These are phyloP conservation scores for Fallopia convolvulus DNA, from an alignment of 148 eudicot species.

Conservation along the genomic window DNA sequence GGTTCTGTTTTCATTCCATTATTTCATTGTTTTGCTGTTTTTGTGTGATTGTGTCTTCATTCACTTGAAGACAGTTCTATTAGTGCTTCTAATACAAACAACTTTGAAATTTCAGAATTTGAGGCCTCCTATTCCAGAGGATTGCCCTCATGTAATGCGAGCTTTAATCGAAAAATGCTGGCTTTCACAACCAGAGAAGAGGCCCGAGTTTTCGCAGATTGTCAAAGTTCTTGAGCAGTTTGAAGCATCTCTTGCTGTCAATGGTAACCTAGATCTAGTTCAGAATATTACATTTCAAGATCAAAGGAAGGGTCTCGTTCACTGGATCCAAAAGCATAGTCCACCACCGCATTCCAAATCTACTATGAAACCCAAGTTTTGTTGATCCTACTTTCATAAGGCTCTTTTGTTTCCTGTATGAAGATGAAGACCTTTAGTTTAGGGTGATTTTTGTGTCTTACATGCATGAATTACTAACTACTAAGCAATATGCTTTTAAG, in stretches of 20 bases:
- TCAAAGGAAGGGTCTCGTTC: slow-evolving; percentile 58
- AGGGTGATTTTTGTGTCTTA: neutral
- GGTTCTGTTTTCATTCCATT: neutral
- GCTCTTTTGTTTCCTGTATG: no score
- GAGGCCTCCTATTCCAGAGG: slow-evolving; percentile 60
- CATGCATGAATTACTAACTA: neutral
- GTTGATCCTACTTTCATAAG: slow-evolving; percentile 19
- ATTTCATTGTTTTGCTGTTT: no score
- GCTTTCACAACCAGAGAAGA: slow-evolving; percentile 69
- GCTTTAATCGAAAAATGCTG: slow-evolving; percentile 85
- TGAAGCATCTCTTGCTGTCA: slow-evolving; percentile 42
- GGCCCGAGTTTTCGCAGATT: slow-evolving; percentile 91
- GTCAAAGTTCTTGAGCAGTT: slow-evolving; percentile 77
- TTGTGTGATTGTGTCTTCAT: no score
- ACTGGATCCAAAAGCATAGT: slow-evolving; percentile 76
- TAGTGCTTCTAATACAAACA: neutral
- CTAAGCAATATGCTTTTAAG: no score
- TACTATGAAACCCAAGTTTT: slow-evolving; percentile 41
- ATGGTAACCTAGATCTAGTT: slow-evolving; percentile 54
- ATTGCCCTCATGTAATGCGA: slow-evolving; percentile 69
- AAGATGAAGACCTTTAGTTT: neutral
- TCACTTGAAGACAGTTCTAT: no score
- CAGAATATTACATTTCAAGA: slow-evolving; percentile 48
- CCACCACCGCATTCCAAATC: slow-evolving; percentile 29
- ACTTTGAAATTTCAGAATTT: slow-evolving; percentile 44